Evolutionary conservation across 2,329 filamentous ascomycete genomes (phyloP).

Genomic region (Aspergillus sp.): DNA sequence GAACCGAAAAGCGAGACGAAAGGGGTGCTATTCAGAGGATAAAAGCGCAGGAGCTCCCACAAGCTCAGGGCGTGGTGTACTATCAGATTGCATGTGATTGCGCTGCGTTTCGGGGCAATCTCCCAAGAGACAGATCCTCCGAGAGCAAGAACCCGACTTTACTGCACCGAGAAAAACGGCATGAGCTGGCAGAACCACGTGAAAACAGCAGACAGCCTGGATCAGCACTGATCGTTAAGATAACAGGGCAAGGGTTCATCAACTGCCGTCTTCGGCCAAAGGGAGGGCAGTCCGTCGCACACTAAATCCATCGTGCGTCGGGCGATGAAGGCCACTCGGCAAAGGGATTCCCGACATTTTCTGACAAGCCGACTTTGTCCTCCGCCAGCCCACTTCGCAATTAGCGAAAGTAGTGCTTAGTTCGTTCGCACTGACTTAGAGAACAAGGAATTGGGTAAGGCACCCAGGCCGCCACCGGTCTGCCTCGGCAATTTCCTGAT

Average conservation of each 20-base stretch:
- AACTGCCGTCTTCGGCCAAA: neutral
- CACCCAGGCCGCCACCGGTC: neutral
- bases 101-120: too few species aligned
- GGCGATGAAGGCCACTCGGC: neutral
- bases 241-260: neutral
- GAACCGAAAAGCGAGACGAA: too few species aligned
- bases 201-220: neutral
- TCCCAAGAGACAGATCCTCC: too few species aligned
- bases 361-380: neutral
- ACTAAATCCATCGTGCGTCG: conserved; percentile 2
- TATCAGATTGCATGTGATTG: too few species aligned
- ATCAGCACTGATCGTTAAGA: neutral
- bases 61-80: too few species aligned
- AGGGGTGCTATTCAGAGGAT: too few species aligned
- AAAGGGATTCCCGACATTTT: neutral
- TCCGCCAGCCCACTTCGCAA: too few species aligned
- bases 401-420: too few species aligned
- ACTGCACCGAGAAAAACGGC: neutral
- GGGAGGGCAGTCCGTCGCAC: neutral
- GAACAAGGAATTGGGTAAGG: neutral
- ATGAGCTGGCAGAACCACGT: neutral
- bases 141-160: too few species aligned
- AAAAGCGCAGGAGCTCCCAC: too few species aligned
- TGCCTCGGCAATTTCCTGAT: conserved; percentile 4
- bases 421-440: too few species aligned